Conservation (phyloP, 2,329 filamentous ascomycete species). For the Metarhizium guizhouense region DNA sequence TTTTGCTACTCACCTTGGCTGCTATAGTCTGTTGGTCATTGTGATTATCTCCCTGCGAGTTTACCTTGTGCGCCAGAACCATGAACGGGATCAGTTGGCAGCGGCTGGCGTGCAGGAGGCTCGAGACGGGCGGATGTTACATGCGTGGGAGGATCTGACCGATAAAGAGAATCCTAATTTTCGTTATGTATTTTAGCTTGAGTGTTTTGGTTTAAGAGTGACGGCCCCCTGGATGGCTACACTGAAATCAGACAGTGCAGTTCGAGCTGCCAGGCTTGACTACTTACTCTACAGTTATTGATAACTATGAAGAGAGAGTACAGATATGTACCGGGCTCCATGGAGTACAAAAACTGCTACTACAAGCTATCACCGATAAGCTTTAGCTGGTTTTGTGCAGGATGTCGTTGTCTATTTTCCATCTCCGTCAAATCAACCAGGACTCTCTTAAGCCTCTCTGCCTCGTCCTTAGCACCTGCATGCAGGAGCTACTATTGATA, state of each 20-base stretch:
- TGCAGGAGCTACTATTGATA: no score
- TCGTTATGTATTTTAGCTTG: conserved; percentile 38
- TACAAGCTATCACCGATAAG: not conserved
- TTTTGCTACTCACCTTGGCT: conserved; percentile 60
- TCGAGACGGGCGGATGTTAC: conserved; percentile 20
- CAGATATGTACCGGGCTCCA: no score
- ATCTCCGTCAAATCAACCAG: not conserved
- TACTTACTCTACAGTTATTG: no score
- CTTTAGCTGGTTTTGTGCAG: not conserved
- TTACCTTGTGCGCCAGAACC: conserved; percentile 50
- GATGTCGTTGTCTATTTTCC: not conserved
- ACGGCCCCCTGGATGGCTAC: no score
- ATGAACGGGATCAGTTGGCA: conserved; percentile 18
- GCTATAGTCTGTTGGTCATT: conserved; percentile 52
- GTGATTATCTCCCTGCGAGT: conserved; percentile 49
- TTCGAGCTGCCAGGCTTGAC: no score
- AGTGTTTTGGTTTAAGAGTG: no score
- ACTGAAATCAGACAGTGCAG: no score
- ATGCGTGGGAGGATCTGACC: conserved; percentile 53
- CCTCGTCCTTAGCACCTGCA: not conserved
- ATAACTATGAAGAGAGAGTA: no score
- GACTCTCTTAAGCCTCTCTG: not conserved
- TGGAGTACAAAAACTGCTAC: no score
- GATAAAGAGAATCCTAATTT: conserved; percentile 53
- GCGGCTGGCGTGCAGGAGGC: no score